Base-by-base conservation (phyloP, 768 basidiomycete genomes). In the Cystofilobasidium capitatum region DNA sequence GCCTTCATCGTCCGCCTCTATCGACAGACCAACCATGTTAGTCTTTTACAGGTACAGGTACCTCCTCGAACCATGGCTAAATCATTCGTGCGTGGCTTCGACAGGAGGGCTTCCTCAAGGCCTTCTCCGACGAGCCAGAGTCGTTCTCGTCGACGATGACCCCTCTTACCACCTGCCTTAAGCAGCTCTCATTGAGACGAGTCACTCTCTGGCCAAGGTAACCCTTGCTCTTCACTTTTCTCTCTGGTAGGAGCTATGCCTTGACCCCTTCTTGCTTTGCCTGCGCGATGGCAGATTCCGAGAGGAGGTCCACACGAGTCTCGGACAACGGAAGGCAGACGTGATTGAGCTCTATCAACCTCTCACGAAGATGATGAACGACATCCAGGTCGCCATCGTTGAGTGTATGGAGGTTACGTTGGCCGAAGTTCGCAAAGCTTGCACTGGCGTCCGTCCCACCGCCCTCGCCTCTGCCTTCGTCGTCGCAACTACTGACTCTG, bases 51-150 rank as follows among this genome's bases (percentile, higher is more conserved):
- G n/a, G n/a, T n/a, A n/a, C n/a, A n/a, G n/a, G n/a, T n/a, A 45
- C 14, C n/a, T n/a, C n/a, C 44, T 14, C 44, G 13, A n/a, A 45
- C n/a, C 44, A 45, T 14, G 44, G 24, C 9, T 29, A 9, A 24
- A 9, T 26, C 12, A 5, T 3, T 54, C 26, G 49, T 20, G 44
- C 29, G 31, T 51, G 44, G 7, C 58, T 1, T 24, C 37, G 12
- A 2, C 39, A 82, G 75, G 81, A 80, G 2, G 94, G 94, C 0
- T 99, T 98, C 76, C 80, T 97, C 71, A 98, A 99, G 77, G 96
- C 91, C 0, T 96, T 99, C 74, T 90, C 91, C 2, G 96, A 98
- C 76, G 88, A 97, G 73, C 92, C 94, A 5, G 96, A 98, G 76
- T 85, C 88, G 70, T 96, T 99, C 69, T 92, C 88, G 0, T 89